These are phyloP conservation scores for Salmacisia buchloeana DNA, from an alignment of 1,284 basidiomycete genomes.

Conservation along the genomic window DNA sequence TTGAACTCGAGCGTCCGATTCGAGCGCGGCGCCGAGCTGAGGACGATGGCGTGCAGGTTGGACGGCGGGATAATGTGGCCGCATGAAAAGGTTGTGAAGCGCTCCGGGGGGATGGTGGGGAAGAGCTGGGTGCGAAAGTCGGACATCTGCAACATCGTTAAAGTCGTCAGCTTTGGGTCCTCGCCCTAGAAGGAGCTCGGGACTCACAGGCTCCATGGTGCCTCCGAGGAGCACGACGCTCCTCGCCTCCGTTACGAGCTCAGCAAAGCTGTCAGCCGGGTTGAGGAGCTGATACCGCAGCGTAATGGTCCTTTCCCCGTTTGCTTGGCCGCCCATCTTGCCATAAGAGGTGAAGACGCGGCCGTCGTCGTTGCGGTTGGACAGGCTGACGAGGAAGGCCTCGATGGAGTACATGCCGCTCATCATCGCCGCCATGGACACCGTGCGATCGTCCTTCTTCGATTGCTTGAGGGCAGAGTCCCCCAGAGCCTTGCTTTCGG, in stretches of 20 bases:
- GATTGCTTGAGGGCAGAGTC: not conserved
- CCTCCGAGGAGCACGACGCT: constrained; percentile 86
- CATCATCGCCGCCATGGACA: constrained; percentile 56
- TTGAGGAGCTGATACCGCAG: constrained; percentile 92
- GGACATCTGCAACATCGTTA: no score
- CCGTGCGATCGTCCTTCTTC: not conserved
- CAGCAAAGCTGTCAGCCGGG: constrained; percentile 76
- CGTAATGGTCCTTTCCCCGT: not conserved
- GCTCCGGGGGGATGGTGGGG: constrained; percentile 60
- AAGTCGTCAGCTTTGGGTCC: no score
- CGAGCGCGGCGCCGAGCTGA: constrained; percentile 72
- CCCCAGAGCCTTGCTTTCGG: not conserved
- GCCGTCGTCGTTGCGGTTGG: constrained; percentile 71
- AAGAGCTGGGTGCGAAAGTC: constrained; percentile 82
- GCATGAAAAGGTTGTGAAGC: constrained; percentile 76
- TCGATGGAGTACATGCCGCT: constrained; percentile 74
- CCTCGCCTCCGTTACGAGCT: constrained; percentile 72
- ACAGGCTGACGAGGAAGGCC: constrained; percentile 74
- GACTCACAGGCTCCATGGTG: constrained; percentile 79
- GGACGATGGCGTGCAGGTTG: constrained; percentile 72
- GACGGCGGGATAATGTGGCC: constrained; percentile 81
- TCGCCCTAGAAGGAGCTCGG: not conserved
- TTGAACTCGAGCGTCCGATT: constrained; percentile 71
- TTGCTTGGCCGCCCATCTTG: not conserved
- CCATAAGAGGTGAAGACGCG: constrained; percentile 50